These are phyloP conservation scores for Ascosphaera pollenicola DNA, from an alignment of 2,329 filamentous ascomycete genomes.

Conservation along the genomic window DNA sequence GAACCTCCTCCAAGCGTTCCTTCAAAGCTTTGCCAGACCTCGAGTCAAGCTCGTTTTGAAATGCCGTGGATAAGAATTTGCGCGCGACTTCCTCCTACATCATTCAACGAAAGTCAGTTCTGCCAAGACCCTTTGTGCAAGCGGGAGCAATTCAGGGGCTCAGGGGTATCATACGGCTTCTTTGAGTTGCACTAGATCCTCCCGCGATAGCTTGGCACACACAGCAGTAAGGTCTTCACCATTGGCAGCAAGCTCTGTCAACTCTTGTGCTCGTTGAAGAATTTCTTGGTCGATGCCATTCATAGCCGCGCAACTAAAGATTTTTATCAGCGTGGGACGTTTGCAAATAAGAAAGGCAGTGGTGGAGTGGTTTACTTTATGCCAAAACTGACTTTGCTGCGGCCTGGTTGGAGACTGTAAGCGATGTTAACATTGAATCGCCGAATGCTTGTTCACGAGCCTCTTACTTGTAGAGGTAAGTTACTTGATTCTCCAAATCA, in stretches of 20 bases:
- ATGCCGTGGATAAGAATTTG: conserved; percentile 29
- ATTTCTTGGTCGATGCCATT: conserved; percentile 59
- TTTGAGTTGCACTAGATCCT: conserved; percentile 44
- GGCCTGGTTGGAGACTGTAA: conserved; percentile 32
- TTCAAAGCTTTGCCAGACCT: no score
- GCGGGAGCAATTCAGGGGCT: no score
- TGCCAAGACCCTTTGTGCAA: background rate
- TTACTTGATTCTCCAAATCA: conserved; percentile 30
- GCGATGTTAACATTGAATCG: background rate
- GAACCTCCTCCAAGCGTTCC: no score
- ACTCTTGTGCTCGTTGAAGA: conserved; percentile 50
- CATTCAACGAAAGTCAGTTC: background rate
- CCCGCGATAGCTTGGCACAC: conserved; percentile 43
- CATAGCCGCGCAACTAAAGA: conserved; percentile 48
- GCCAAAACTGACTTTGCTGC: conserved; percentile 64
- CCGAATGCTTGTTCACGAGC: background rate
- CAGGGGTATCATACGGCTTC: conserved; percentile 30
- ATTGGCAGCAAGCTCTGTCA: conserved; percentile 43
- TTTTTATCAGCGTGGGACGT: background rate
- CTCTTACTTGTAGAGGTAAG: conserved; percentile 43
- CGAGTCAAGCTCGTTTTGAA: conserved; percentile 5
- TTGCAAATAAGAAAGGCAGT: background rate
- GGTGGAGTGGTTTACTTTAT: conserved; percentile 26
- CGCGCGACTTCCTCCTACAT: conserved; percentile 32
- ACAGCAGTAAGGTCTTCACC: conserved; percentile 57